Base-by-base conservation (phyloP, 1,284 basidiomycete species). In the Tilletia caries region DNA sequence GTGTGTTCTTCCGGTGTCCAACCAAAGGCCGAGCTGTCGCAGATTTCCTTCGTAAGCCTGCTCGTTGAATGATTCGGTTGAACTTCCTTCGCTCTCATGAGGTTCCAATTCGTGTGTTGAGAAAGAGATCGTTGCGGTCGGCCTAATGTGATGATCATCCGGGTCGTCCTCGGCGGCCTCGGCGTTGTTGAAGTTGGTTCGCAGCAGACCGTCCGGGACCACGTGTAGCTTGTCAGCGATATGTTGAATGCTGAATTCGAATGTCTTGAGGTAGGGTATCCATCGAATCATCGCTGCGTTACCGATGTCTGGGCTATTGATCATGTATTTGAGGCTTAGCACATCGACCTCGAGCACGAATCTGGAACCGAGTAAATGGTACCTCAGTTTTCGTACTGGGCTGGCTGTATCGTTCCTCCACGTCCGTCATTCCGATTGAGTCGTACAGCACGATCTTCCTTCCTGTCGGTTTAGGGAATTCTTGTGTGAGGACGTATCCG, bases 311-410 rank as follows among this genome's bases (percentile, higher is more conserved):
- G 86, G 86, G 25, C 86, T 84, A 48, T 84, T 81, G 3, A 87
- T 74, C 86, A 86, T 86, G 0, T 84, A 85, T 37, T 84, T 82
- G 46, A 87, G 84, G 67, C 85, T 86, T 8, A 77, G 72, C 0
- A 84, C 84, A 66, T 86, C 85, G 0, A 85, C 80, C 69, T 86
- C 84, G 0, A 86, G 78, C 2, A 78, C 62, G 0, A 86, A 75
- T 8, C 84, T 67, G 0, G 84, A 67, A 0, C 85, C 85, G 18
- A 85, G 78, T 2, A 86, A 69, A 34, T 82, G 83, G 1, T 81
- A 58, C 0, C 72, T 68, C 27, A 73, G 69, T 0, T 75, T 73
- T 4, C 76, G 71, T 1, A 86, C 74, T 0, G 84, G 85, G 74
- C 66, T 86, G 86, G 0, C 83, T 86, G 67, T 85, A 87, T 0